These are phyloP conservation scores for Colletotrichum sp. DNA, from an alignment of 2,329 filamentous ascomycete species.

Conservation along the genomic window DNA sequence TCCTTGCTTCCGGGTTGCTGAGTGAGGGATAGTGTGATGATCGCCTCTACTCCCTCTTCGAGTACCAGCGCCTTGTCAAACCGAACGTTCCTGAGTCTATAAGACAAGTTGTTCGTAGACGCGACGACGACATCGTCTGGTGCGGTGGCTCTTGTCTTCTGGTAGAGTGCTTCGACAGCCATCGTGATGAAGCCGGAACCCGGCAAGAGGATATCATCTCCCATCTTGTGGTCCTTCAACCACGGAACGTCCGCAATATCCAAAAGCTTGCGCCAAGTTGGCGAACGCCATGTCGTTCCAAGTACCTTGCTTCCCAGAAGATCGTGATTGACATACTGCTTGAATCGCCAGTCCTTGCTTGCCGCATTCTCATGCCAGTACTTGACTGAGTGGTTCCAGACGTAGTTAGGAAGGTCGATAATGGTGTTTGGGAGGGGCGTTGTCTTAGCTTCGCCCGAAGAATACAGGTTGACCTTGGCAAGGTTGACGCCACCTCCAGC, in stretches of 20 bases:
- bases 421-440: background rate
- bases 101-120: background rate
- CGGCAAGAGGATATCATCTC: slow-evolving; percentile 44
- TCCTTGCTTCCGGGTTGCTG: background rate
- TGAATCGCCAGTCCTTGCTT: background rate
- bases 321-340: background rate
- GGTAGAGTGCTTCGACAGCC: slow-evolving; percentile 5
- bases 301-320: slow-evolving; percentile 8
- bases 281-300: background rate
- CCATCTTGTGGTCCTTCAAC: slow-evolving; percentile 45
- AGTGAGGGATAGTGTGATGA: background rate
- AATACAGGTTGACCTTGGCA: background rate
- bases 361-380: slow-evolving; percentile 9
- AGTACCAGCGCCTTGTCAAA: background rate
- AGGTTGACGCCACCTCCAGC: background rate
- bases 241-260: slow-evolving; percentile 33
- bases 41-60: background rate
- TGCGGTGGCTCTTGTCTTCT: background rate
- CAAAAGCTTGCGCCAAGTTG: background rate
- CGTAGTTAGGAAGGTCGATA: slow-evolving; percentile 14
- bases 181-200: background rate
- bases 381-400: background rate
- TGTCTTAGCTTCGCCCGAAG: background rate
- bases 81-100: background rate
- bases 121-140: background rate